Evolutionary conservation across 1,284 basidiomycete species (phyloP).

Genomic region (Xerocomus nothofagi): DNA sequence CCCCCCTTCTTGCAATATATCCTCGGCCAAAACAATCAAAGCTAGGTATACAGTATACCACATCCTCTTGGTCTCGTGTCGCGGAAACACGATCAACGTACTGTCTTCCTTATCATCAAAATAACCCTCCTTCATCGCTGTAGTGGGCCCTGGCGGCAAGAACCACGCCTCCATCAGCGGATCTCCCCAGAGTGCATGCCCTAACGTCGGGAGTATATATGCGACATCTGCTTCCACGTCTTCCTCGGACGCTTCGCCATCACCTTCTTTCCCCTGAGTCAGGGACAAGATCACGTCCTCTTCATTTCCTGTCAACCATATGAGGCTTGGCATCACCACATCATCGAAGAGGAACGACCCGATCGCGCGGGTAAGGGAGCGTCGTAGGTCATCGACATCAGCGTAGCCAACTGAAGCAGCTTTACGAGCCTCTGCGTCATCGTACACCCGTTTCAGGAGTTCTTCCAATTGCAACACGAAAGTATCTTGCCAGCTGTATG

Average conservation of each 20-base stretch:
- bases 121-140: constrained; percentile 61
- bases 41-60: constrained; percentile 74
- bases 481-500: constrained; percentile 72
- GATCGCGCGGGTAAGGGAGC: constrained; percentile 62
- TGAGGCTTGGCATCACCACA: constrained; percentile 63
- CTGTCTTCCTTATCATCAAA: constrained; percentile 42
- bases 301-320: constrained; percentile 59
- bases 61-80: constrained; percentile 59
- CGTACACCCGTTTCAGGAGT: constrained; percentile 41
- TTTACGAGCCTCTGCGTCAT: background rate
- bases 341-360: constrained; percentile 74
- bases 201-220: constrained; percentile 50
- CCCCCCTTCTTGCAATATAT: constrained; percentile 7
- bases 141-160: constrained; percentile 45
- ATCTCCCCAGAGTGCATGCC: constrained; percentile 70
- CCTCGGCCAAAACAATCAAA: constrained; percentile 47
- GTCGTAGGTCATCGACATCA: constrained; percentile 48
- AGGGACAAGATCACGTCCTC: constrained; percentile 49
- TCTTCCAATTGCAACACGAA: constrained; percentile 60
- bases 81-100: constrained; percentile 39
- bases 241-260: constrained; percentile 4
- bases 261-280: constrained; percentile 4
- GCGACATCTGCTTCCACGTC: constrained; percentile 35
- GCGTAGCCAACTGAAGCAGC: constrained; percentile 8
- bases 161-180: constrained; percentile 67